These are phyloP conservation scores for Nannochloropsis gaditana DNA, from an alignment of 108 stramenopile genomes.

Conservation along the genomic window DNA sequence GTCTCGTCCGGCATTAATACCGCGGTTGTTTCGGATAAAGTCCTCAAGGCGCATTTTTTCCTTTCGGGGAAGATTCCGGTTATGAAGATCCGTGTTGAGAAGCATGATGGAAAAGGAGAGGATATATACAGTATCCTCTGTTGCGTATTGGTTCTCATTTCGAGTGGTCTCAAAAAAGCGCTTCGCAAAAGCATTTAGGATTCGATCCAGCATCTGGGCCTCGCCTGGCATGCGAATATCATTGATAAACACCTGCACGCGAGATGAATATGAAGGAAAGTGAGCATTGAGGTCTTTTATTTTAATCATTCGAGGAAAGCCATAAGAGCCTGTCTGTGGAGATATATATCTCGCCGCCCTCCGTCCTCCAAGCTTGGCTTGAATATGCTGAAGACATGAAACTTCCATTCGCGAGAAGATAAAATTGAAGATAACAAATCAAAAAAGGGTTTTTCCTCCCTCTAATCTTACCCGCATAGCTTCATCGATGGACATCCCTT, in stretches of 20 bases:
- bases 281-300: no score
- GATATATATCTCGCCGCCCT: no score
- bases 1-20: constrained; percentile 56
- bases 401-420: no score
- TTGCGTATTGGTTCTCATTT: constrained; percentile 61
- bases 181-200: constrained; percentile 68
- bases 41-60: constrained; percentile 76
- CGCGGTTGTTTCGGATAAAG: constrained; percentile 77
- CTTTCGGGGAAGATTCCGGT: constrained; percentile 57
- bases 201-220: constrained; percentile 86
- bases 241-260: background rate
- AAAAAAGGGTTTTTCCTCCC: constrained; percentile 51
- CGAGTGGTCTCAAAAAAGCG: background rate
- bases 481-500: constrained; percentile 38
- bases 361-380: no score
- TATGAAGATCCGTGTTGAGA: constrained; percentile 95
- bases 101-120: constrained; percentile 92
- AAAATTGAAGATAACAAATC: no score
- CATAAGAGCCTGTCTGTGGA: no score
- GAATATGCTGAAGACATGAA: no score
- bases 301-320: no score
- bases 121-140: constrained; percentile 81
- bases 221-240: constrained; percentile 85
- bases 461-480: constrained; percentile 70
- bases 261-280: no score